phyloP scores from a whole-genome alignment of 768 basidiomycete species.

The Trametes punicea region DNA sequence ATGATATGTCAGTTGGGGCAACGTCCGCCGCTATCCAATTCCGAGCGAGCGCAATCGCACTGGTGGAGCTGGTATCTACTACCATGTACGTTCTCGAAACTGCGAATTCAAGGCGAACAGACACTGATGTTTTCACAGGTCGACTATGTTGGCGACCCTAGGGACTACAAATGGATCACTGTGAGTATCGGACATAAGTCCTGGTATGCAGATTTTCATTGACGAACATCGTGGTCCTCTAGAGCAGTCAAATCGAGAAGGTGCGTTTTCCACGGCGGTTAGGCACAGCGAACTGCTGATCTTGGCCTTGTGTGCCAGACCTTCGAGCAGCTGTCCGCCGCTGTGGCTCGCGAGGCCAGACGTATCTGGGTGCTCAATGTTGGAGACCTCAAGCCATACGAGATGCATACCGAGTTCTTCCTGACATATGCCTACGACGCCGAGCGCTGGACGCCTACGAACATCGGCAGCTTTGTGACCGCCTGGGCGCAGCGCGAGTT shows the following conservation, averaged over 20 bases:
- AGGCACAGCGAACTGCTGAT: background rate
- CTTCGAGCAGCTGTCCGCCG: conserved; percentile 68
- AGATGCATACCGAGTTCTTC: conserved; percentile 70
- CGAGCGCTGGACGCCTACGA: conserved; percentile 50
- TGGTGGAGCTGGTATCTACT: conserved; percentile 71
- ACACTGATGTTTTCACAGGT: background rate
- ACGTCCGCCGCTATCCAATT: conserved; percentile 59
- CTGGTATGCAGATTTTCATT: background rate
- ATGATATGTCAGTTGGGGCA: conserved; percentile 52
- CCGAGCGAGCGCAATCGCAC: conserved; percentile 52
- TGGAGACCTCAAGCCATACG: conserved; percentile 72
- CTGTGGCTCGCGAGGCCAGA: conserved; percentile 55
- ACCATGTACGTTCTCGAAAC: conserved; percentile 20
- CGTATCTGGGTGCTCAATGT: conserved; percentile 72
- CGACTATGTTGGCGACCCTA: conserved; percentile 54
- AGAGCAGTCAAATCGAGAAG: conserved; percentile 55
- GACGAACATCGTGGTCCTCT: background rate
- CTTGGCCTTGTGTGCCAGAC: no score
- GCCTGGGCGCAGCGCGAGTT: conserved; percentile 68
- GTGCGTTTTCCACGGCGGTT: conserved; percentile 20
- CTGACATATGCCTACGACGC: conserved; percentile 60
- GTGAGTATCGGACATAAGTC: conserved; percentile 31
- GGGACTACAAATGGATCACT: conserved; percentile 72
- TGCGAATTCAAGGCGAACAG: no score
- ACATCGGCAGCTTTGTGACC: conserved; percentile 51